A percentile compares a stretch with the other conserved stretches of the same genome.
Evolutionary conservation across 495 filamentous ascomycete genomes (phyloP).

Genomic region (Penicillium silybi): DNA sequence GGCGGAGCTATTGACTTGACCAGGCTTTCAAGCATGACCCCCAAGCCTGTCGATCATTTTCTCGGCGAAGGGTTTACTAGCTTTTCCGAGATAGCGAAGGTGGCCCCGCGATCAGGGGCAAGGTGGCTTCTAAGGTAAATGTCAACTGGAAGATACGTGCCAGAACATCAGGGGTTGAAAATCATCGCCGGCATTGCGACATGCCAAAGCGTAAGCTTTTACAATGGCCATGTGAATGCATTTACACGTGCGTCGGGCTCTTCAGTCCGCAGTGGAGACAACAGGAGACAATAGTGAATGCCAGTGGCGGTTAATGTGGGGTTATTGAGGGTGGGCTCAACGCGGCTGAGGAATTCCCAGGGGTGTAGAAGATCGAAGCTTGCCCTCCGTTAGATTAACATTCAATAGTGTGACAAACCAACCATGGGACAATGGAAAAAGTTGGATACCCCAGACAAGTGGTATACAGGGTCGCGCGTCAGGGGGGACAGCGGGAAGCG

Average conservation of each 20-base stretch:
- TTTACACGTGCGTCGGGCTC: background rate
- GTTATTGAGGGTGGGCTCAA: conserved; percentile 1
- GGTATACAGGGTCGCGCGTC: no score
- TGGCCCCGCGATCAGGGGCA: background rate
- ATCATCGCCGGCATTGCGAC: no score
- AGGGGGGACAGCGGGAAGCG: background rate
- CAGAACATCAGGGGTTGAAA: no score
- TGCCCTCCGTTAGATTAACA: background rate
- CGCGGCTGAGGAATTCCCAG: background rate
- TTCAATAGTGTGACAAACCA: background rate
- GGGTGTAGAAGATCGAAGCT: background rate
- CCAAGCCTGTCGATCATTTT: background rate
- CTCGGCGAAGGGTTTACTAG: background rate
- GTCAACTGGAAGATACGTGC: no score
- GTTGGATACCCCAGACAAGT: background rate
- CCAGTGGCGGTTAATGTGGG: conserved; percentile 1
- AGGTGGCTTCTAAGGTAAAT: background rate
- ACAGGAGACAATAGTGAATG: conserved; percentile 9
- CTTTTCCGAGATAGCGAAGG: background rate
- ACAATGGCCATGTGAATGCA: background rate
- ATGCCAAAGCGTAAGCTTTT: background rate
- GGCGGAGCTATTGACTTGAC: background rate
- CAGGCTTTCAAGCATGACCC: background rate
- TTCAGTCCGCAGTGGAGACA: background rate
- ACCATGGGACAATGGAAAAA: background rate